Percentiles rank a stretch among this genome's conserved stretches.
These are phyloP conservation scores for Leersia perrieri DNA, from an alignment of 176 grass and related monocot genomes.

Conservation along the genomic window DNA sequence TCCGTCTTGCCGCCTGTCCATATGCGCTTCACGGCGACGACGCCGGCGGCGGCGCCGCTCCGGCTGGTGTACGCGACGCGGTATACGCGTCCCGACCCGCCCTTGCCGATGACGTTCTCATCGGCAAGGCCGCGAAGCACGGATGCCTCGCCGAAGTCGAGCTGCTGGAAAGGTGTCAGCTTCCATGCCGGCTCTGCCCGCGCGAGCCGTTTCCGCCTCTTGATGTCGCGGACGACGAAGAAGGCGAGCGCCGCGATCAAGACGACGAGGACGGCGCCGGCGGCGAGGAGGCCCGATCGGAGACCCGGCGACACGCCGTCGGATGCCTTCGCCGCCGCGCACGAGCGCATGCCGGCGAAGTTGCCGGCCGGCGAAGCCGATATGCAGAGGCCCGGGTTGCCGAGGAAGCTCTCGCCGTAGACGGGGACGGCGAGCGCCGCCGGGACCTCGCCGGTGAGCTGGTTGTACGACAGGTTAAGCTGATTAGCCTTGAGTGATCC, in stretches of 20 bases:
- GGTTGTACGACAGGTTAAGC: constrained; percentile 72
- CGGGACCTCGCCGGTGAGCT: constrained; percentile 66
- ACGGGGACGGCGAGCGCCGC: constrained; percentile 21
- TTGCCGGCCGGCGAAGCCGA: neutral
- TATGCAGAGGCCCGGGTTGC: constrained; percentile 62
- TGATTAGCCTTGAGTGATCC: constrained; percentile 39
- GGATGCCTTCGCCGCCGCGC: neutral
- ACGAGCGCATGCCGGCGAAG: constrained; percentile 38
- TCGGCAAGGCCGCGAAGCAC: constrained; percentile 57
- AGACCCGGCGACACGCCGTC: constrained; percentile 32
- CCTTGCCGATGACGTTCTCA: constrained; percentile 75
- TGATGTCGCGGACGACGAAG: constrained; percentile 41
- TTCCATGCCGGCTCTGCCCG: constrained; percentile 55
- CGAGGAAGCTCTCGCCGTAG: constrained; percentile 56
- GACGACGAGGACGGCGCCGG: constrained; percentile 40
- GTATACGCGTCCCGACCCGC: constrained; percentile 71
- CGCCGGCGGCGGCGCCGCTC: neutral
- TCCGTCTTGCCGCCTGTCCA: constrained; percentile 46
- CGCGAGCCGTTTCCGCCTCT: constrained; percentile 32
- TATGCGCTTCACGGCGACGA: constrained; percentile 87
- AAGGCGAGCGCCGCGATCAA: constrained; percentile 26
- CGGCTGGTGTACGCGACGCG: constrained; percentile 43
- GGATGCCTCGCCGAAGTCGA: constrained; percentile 61
- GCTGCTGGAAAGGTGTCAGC: constrained; percentile 63
- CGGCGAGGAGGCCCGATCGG: constrained; percentile 44